Conservation (phyloP, 1,284 basidiomycete genomes). For the Moniliophthora roreri region DNA sequence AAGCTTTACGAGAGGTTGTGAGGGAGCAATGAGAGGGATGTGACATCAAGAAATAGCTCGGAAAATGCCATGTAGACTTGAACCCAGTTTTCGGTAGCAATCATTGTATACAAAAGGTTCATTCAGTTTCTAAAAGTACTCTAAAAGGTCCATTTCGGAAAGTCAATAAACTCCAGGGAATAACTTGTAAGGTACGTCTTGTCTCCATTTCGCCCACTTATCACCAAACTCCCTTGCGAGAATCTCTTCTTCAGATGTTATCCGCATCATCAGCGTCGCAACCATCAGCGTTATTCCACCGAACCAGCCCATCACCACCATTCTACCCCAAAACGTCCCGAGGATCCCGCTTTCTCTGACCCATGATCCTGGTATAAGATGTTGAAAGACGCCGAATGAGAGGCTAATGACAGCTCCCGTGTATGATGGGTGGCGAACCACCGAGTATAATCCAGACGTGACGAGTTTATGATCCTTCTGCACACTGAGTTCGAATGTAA, state of each 20-base stretch:
- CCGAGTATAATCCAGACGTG: constrained; percentile 23
- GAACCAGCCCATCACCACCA: constrained; percentile 19
- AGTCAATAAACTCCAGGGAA: constrained; percentile 34
- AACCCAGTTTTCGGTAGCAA: too few relatives aligned
- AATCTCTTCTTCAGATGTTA: constrained; percentile 37
- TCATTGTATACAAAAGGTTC: background rate
- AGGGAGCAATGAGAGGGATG: constrained; percentile 25
- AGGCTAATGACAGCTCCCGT: constrained; percentile 9
- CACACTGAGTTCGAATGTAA: constrained; percentile 28
- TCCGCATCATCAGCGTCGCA: constrained; percentile 31
- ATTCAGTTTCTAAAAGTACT: background rate
- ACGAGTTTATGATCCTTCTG: constrained; percentile 25
- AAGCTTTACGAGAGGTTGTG: constrained; percentile 42
- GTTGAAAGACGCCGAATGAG: background rate
- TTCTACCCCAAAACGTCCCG: constrained; percentile 26
- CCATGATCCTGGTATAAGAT: constrained; percentile 32
- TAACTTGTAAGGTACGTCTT: constrained; percentile 35
- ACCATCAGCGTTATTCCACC: constrained; percentile 27
- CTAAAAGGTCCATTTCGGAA: too few relatives aligned
- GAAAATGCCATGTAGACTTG: too few relatives aligned
- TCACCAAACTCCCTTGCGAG: constrained; percentile 32
- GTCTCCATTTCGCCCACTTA: constrained; percentile 37
- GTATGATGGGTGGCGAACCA: constrained; percentile 31
- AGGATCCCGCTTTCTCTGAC: constrained; percentile 35
- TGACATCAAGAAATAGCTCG: too few relatives aligned